phyloP scores from a whole-genome alignment of 495 filamentous ascomycete species.

The Parathielavia hyrcaniae region DNA sequence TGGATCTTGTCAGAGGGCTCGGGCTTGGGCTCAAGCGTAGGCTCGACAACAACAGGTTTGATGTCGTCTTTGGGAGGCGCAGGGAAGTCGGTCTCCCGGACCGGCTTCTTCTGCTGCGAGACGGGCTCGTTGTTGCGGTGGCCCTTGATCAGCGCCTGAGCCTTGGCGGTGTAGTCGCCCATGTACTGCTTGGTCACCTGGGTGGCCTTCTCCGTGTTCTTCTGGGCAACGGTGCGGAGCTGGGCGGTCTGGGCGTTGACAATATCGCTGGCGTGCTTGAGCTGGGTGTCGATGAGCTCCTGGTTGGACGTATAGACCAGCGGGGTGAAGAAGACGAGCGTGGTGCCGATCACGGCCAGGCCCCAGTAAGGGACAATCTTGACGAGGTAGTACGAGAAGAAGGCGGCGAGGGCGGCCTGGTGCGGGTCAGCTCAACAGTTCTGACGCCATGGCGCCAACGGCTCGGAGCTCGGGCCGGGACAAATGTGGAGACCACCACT shows the following conservation, averaged over 20 bases:
- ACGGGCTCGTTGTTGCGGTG: slow-evolving; percentile 32
- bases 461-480: slow-evolving; percentile 3
- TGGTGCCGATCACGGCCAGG: slow-evolving; percentile 68
- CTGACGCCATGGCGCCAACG: slow-evolving; percentile 12
- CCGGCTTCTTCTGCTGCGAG: not conserved
- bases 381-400: slow-evolving; percentile 87
- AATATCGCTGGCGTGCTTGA: slow-evolving; percentile 63
- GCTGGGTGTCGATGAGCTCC: slow-evolving; percentile 82
- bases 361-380: slow-evolving; percentile 94
- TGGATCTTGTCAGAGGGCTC: slow-evolving; percentile 22
- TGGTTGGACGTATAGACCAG: slow-evolving; percentile 89
- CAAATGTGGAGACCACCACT: slow-evolving; percentile 33
- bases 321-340: slow-evolving; percentile 75
- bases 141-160: slow-evolving; percentile 59
- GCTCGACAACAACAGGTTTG: slow-evolving; percentile 18
- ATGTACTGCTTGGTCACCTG: slow-evolving; percentile 73
- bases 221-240: slow-evolving; percentile 68
- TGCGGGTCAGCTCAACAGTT: slow-evolving; percentile 19
- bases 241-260: slow-evolving; percentile 76
- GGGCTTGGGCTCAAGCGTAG: slow-evolving; percentile 10
- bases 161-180: slow-evolving; percentile 78
- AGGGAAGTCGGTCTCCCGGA: slow-evolving; percentile 52
- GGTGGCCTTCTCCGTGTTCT: slow-evolving; percentile 72
- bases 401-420: slow-evolving; percentile 50
- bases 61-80: slow-evolving; percentile 36